Evolutionary conservation across 2,329 filamentous ascomycete genomes (phyloP), one percentile per base, ranked within the genome.

Genomic region (Diaporthe sp.): DNA sequence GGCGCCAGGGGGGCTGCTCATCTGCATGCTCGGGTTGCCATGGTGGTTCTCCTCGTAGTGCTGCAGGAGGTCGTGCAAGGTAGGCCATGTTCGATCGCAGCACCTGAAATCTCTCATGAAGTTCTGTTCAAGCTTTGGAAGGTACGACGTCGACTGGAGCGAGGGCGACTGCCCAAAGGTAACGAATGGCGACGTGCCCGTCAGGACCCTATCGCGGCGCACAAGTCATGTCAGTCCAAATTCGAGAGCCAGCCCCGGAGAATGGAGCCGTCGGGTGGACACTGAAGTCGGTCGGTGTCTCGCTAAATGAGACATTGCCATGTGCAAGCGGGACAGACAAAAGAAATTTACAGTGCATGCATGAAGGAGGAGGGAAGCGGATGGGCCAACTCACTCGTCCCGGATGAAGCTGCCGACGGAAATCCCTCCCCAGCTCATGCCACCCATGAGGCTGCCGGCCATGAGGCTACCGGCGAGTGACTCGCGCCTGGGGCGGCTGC

Each of bases 81-180:
- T 97, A 34, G 96, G 94, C 79, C 98, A 90, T 44, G 93, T 96
- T 80, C 95, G 91, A 81, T 95, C 95, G 85, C 97, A 99, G 87
- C 97, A 99, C 71, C 94, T 94, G 85, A 98, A 98, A 86, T 98
- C 96, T 84, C 94, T 94, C 95, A 98, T 97, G 84, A 98, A 99
- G 82, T 96, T 97, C 77, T 96, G 96, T 85, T 99, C 97, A 82
- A 98, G 92, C 84, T 98, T 98, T 13, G 96, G 96, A 1, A 98
- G 90, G 83, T 98, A 98, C 37, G 97, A 98, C 9, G 96, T 98
- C 1, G 96, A 98, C 84, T 98, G 96, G 81, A 95, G 97, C 1
- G 96, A 98, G 0, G 97, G 95, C n/a, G 96, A 98, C 84, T 96
- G 94, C 22, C 75, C 75, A 80, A 96, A 91, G 75, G 90, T 92